A percentile compares a stretch with the other conserved stretches of the same genome.
Evolutionary conservation across 495 filamentous ascomycete species (phyloP).

Genomic region (Physcia stellaris): DNA sequence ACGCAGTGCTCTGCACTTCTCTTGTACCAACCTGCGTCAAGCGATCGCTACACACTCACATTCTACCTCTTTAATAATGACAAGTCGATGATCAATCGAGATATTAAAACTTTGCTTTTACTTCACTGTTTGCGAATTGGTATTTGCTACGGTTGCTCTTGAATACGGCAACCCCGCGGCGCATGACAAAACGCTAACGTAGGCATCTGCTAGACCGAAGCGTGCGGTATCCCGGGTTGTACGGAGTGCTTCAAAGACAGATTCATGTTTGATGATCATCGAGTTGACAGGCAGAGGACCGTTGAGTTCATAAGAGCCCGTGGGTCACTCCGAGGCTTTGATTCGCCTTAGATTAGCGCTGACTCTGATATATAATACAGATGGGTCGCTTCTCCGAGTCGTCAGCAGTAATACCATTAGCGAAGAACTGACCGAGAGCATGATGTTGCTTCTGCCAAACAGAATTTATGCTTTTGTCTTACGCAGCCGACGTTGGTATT

Average conservation of each 20-base stretch:
- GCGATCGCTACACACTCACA: too few relatives aligned
- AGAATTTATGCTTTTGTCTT: slow-evolving; percentile 30
- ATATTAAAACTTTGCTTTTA: not conserved
- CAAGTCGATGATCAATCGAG: not conserved
- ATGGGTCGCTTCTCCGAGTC: slow-evolving; percentile 3
- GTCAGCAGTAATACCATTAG: not conserved
- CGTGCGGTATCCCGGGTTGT: slow-evolving; percentile 9
- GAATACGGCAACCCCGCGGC: too few relatives aligned
- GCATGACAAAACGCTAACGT: not conserved
- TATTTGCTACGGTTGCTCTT: too few relatives aligned
- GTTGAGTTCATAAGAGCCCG: slow-evolving; percentile 18
- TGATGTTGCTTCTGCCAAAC: slow-evolving; percentile 27
- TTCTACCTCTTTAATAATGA: not conserved
- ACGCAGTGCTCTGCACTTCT: too few relatives aligned
- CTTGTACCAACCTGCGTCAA: too few relatives aligned
- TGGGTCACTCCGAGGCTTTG: too few relatives aligned
- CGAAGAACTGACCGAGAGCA: slow-evolving; percentile 17
- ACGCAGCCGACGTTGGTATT: slow-evolving; percentile 28
- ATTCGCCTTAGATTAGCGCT: too few relatives aligned
- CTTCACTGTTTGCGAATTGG: not conserved
- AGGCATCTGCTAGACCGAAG: slow-evolving; percentile 3
- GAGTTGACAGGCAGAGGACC: slow-evolving; percentile 19
- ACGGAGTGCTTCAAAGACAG: slow-evolving; percentile 10
- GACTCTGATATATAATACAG: too few relatives aligned
- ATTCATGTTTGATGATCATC: slow-evolving; percentile 16